Percentiles rank a stretch among this genome's conserved stretches.
These are phyloP conservation scores for Ormosia semicastrata DNA, from an alignment of 306 rosid species.

Conservation along the genomic window DNA sequence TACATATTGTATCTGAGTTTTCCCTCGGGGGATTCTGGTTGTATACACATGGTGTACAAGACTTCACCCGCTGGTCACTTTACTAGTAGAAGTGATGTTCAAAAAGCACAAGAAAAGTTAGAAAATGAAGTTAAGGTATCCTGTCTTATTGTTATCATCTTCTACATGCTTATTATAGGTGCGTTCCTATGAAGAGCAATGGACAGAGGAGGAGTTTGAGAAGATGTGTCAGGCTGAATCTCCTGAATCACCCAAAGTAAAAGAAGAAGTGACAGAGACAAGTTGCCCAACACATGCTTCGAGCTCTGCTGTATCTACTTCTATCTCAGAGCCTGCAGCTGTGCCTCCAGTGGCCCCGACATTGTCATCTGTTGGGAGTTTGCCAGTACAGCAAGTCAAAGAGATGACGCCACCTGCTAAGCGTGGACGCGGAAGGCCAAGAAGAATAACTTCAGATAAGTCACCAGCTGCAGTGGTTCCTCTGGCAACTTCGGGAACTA, in stretches of 20 bases:
- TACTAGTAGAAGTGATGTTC: not conserved
- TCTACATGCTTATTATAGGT: constrained; percentile 52
- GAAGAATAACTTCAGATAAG: constrained; percentile 41
- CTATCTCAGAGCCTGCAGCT: constrained; percentile 40
- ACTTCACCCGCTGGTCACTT: no score
- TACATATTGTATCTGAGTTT: not conserved
- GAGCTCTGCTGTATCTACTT: constrained; percentile 41
- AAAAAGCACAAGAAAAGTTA: not conserved
- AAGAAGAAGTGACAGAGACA: constrained; percentile 44
- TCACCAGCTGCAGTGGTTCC: constrained; percentile 40
- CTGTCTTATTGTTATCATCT: not conserved
- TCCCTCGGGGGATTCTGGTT: not conserved
- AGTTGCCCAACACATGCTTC: constrained; percentile 41
- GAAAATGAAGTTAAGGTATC: constrained; percentile 2
- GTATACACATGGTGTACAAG: not conserved
- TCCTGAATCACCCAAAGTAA: constrained; percentile 67
- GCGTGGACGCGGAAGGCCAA: constrained; percentile 99
- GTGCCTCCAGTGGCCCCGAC: constrained; percentile 36
- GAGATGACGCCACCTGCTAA: constrained; percentile 80
- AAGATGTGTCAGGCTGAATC: constrained; percentile 87
- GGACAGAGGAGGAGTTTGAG: constrained; percentile 99
- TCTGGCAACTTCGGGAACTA: constrained; percentile 51
- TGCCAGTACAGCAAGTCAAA: constrained; percentile 54
- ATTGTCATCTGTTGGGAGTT: constrained; percentile 49
- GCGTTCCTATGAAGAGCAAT: constrained; percentile 97